A percentile compares a stretch with the other conserved stretches of the same genome.
phyloP scores from a whole-genome alignment of 176 grass and related monocot species.

The sorghum (Sorghum bicolor) region Sorghum_bicolor_NCBIv3 NC_012871.2:1612001-1612500 shows the following conservation, averaged over 20 bases:
- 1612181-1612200: constrained; percentile 80
- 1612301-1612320: constrained; percentile 36
- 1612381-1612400: constrained; percentile 65
- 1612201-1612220: constrained; percentile 59
- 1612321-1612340: constrained; percentile 43
- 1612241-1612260: constrained; percentile 83
- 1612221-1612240: constrained; percentile 79
- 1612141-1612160: constrained; percentile 44
- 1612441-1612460: constrained; percentile 14
- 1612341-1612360: constrained; percentile 38
- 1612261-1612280: constrained; percentile 58
- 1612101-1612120: background rate
- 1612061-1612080: background rate
- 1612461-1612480: background rate
- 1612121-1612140: background rate
- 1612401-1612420: constrained; percentile 97
- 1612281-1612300: constrained; percentile 32
- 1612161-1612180: constrained; percentile 74
- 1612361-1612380: constrained; percentile 68
- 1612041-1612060: background rate
- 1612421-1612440: background rate
- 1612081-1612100: background rate
- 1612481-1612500: background rate
- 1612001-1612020: background rate
- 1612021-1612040: background rate